Conservation (phyloP, 768 basidiomycete species). For the Collybia sordida region DNA sequence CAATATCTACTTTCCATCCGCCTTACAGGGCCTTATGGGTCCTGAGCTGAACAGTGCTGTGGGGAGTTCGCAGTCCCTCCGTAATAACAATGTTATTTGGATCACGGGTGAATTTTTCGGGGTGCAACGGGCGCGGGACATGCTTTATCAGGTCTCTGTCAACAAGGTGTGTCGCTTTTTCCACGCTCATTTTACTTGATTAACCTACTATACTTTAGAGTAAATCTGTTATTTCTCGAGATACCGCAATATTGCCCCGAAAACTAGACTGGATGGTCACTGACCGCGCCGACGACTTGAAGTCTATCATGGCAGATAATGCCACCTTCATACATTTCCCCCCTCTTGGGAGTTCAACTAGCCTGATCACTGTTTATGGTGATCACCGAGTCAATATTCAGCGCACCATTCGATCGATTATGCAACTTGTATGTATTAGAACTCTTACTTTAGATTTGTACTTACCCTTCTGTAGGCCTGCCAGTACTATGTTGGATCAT, state of each 20-base stretch:
- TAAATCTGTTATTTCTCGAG: conserved; percentile 86
- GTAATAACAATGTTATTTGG: conserved; percentile 81
- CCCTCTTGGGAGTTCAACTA: conserved; percentile 87
- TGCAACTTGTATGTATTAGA: conserved; percentile 76
- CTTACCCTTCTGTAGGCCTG: conserved; percentile 62
- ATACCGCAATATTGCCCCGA: conserved; percentile 91
- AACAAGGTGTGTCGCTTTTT: conserved; percentile 63
- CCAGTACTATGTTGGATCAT: conserved; percentile 94
- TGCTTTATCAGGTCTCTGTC: conserved; percentile 86
- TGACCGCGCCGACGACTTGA: conserved; percentile 93
- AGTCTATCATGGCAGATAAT: conserved; percentile 92
- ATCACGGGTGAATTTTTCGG: conserved; percentile 98
- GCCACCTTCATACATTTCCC: conserved; percentile 96
- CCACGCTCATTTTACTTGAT: conserved; percentile 2
- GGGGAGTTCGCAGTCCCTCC: conserved; percentile 40
- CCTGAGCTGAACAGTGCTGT: conserved; percentile 52
- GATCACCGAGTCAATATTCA: conserved; percentile 94
- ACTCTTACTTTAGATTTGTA: not conserved
- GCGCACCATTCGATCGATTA: conserved; percentile 89
- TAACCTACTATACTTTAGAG: conserved; percentile 46
- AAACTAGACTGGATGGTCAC: conserved; percentile 99
- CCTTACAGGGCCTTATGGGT: conserved; percentile 82
- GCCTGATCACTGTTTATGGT: conserved; percentile 90
- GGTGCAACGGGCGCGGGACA: conserved; percentile 92
- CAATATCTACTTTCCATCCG: conserved; percentile 93